Evolutionary conservation across 768 basidiomycete species (phyloP).

Genomic region (Dentipellis sp.): DNA sequence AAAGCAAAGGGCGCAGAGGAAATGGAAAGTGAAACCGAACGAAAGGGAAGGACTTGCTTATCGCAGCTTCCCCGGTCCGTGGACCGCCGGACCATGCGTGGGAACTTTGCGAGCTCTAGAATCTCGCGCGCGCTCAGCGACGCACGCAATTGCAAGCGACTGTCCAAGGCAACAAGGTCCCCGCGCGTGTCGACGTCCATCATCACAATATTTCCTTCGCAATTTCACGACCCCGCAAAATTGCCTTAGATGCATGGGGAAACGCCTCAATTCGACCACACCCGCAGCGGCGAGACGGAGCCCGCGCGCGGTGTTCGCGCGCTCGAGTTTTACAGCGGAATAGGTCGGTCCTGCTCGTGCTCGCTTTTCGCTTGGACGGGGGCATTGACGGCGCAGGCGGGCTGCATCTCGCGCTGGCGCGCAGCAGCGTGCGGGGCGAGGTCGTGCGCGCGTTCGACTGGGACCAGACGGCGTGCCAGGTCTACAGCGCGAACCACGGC

Average conservation of each 20-base stretch:
- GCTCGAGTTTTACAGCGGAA: slow-evolving; percentile 73
- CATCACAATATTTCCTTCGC: neutral
- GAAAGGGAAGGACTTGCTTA: neutral
- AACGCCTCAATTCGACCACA: too few species aligned
- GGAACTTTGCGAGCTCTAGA: neutral
- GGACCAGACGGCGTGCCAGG: slow-evolving; percentile 66
- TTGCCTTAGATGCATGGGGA: neutral
- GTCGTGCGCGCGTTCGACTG: slow-evolving; percentile 73
- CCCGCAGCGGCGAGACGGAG: neutral
- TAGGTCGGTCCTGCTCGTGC: slow-evolving; percentile 50
- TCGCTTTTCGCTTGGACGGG: too few species aligned
- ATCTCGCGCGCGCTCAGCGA: neutral
- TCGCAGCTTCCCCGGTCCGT: neutral
- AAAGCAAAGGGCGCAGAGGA: too few species aligned
- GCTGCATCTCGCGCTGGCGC: slow-evolving; percentile 55
- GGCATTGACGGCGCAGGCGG: slow-evolving; percentile 39
- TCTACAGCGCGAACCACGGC: slow-evolving; percentile 58
- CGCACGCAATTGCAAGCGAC: neutral
- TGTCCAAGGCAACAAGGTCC: neutral
- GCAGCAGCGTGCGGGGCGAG: slow-evolving; percentile 35
- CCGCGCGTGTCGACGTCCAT: too few species aligned
- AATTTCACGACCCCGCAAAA: neutral
- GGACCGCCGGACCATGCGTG: neutral
- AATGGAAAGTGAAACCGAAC: too few species aligned
- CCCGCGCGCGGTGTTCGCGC: slow-evolving; percentile 9